Base-by-base conservation (phyloP, 2,329 filamentous ascomycete species). In the Cyanodermella asteris region DNA sequence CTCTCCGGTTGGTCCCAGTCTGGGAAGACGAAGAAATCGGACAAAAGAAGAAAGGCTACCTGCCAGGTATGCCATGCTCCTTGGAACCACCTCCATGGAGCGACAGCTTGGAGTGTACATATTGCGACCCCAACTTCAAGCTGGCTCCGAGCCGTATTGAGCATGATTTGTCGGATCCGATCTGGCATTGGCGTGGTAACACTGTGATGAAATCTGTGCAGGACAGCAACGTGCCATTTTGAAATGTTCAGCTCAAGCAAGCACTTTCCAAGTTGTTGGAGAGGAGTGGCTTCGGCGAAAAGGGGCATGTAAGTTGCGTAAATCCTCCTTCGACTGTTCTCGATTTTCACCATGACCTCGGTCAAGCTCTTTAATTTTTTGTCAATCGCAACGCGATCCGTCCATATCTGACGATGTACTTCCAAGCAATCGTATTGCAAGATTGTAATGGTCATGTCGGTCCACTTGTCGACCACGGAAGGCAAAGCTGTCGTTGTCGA, bases 51-150 rank as follows among this genome's bases (percentile, higher is more conserved):
- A 16, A 81, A 54, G 0, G 72, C 70, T 4, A 62, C 59, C 38
- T 80, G 74, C 42, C 71, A 77, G 40, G 78, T 73, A 32, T 75
- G 69, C 33, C 73, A 63, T 5, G 74, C 71, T 4, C 72, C 71
- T 8, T 52, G 39, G 36, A 78, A 80, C 75, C 75, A 81, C 2
- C 53, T 46, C 72, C 72, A 81, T 2, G 49, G 48, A 2, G 49
- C 44, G 18, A 77, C 36, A 2, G 53, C 50, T 2, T 58, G 57
- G 1, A 52, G 42, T 2, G 53, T 59, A 28, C 69, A 64, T 7
- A 70, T 46, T 6, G 49, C 47, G 23, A 69, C 59, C 3, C 55
- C 58, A 31, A 53, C 52, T 35, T 71, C 65, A 28, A 67, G 42
- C 16, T 56, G 51, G 26, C 52, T 47, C 3, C 58, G 57, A 16